Evolutionary conservation across 371 early-diverging fungal genomes (phyloP).

Genomic region (Mortierella sp.): DNA sequence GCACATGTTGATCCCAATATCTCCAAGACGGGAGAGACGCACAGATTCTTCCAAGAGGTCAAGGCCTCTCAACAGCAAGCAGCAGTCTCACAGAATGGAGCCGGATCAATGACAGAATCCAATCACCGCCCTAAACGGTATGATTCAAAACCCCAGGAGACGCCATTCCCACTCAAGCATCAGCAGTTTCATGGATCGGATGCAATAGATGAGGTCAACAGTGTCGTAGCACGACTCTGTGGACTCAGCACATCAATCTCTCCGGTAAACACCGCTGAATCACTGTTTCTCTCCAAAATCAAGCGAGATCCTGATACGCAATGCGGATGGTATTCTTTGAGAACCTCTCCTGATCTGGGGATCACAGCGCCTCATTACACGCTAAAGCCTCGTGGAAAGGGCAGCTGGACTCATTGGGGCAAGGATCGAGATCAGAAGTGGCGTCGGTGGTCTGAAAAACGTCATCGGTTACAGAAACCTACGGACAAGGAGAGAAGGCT

Average conservation of each 20-base stretch:
- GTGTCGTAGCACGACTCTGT: slow-evolving; percentile 32
- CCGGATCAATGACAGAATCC: not conserved
- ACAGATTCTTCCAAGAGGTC: slow-evolving; percentile 45
- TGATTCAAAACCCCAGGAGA: slow-evolving; percentile 14
- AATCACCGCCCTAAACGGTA: slow-evolving; percentile 1
- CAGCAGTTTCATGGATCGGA: slow-evolving; percentile 47
- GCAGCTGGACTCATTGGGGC: slow-evolving; percentile 37
- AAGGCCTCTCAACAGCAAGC: slow-evolving; percentile 22
- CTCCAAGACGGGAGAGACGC: slow-evolving; percentile 49
- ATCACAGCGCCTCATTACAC: slow-evolving; percentile 26
- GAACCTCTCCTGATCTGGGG: slow-evolving; percentile 27
- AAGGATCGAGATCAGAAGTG: slow-evolving; percentile 20
- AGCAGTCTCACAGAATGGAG: not conserved
- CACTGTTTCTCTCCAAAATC: no score
- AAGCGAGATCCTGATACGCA: no score
- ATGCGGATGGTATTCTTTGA: slow-evolving; percentile 29
- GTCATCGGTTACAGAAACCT: slow-evolving; percentile 20
- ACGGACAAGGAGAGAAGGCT: slow-evolving; percentile 17
- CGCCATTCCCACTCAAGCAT: slow-evolving; percentile 30
- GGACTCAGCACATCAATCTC: slow-evolving; percentile 21
- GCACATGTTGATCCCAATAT: slow-evolving; percentile 39
- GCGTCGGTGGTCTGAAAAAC: slow-evolving; percentile 31
- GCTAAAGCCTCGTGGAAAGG: slow-evolving; percentile 19
- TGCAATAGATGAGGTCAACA: slow-evolving; percentile 41
- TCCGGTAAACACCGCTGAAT: no score